Conservation (phyloP, 495 filamentous ascomycete genomes). For the Haplographium delicatum region DNA sequence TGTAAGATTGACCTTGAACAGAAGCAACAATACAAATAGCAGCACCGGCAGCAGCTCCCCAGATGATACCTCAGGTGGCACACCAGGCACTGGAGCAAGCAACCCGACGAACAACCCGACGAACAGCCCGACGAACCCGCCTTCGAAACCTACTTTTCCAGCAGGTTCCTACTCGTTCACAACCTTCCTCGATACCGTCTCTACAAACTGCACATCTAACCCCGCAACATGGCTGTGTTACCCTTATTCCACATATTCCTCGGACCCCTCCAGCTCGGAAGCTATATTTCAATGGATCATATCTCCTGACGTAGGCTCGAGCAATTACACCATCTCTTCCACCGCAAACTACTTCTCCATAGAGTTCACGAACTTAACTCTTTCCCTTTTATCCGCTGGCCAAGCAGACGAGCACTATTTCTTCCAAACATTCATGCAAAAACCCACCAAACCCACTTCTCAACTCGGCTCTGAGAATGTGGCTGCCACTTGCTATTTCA, state of each 20-base stretch:
- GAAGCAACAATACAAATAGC: background rate
- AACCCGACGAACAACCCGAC: too few relatives aligned
- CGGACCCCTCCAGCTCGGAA: conserved; percentile 24
- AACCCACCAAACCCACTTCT: conserved; percentile 36
- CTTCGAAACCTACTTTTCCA: conserved; percentile 37
- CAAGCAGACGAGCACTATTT: conserved; percentile 39
- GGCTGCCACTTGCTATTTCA: conserved; percentile 45
- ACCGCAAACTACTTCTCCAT: conserved; percentile 45
- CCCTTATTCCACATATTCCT: conserved; percentile 42
- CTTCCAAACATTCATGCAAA: conserved; percentile 41
- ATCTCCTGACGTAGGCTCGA: conserved; percentile 6
- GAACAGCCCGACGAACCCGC: conserved; percentile 12
- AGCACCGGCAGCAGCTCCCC: background rate
- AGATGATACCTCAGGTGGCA: conserved; percentile 12
- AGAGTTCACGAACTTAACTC: conserved; percentile 33
- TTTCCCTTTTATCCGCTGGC: conserved; percentile 32
- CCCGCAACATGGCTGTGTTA: conserved; percentile 50
- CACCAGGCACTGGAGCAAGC: background rate
- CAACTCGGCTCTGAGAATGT: conserved; percentile 20
- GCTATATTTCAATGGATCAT: conserved; percentile 57
- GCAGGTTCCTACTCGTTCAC: conserved; percentile 48
- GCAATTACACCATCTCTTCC: conserved; percentile 38
- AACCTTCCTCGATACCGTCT: conserved; percentile 45
- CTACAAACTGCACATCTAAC: conserved; percentile 45
- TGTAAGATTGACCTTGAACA: background rate